These are phyloP conservation scores for Candida ascalaphidarum DNA, from an alignment of 805 yeast species.

Conservation along the genomic window DNA sequence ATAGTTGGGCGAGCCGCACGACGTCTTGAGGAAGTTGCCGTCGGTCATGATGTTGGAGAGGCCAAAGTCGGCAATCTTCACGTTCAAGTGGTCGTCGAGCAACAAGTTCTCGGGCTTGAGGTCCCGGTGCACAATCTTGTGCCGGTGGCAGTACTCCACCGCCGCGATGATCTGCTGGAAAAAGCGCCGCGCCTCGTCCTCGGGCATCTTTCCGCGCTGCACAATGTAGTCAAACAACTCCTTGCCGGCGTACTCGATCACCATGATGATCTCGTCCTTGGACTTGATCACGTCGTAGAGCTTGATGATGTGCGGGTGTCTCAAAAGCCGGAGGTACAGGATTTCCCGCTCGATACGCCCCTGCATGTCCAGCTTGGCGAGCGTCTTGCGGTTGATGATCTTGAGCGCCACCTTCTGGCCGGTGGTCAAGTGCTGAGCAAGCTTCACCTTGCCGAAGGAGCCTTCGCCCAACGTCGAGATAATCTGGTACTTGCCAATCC, in stretches of 20 bases:
- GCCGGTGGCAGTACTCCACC: constrained; percentile 92
- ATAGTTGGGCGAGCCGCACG: constrained; percentile 95
- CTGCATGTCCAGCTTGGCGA: constrained; percentile 95
- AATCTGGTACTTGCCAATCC: constrained; percentile 89
- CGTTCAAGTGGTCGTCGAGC: constrained; percentile 82
- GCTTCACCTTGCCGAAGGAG: constrained; percentile 90
- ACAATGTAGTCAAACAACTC: constrained; percentile 94
- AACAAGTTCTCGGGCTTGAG: constrained; percentile 91
- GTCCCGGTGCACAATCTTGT: constrained; percentile 94
- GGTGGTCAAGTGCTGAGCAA: constrained; percentile 83
- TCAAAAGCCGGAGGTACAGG: constrained; percentile 72
- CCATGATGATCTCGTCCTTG: constrained; percentile 94
- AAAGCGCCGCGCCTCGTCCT: constrained; percentile 83
- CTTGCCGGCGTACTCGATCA: constrained; percentile 93
- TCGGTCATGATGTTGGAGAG: constrained; percentile 94
- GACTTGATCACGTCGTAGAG: constrained; percentile 92
- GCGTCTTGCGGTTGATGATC: constrained; percentile 83
- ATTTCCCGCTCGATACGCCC: constrained; percentile 94
- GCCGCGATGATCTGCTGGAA: constrained; percentile 96
- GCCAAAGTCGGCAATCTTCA: constrained; percentile 95
- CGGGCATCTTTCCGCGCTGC: constrained; percentile 88
- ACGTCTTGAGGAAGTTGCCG: constrained; percentile 89
- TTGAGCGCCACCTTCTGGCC: constrained; percentile 90
- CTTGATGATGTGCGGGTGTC: constrained; percentile 96
- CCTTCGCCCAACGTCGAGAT: constrained; percentile 94